Evolutionary conservation across 106 monocot species (phyloP).

Genomic region (Dendrobium officinale): DNA sequence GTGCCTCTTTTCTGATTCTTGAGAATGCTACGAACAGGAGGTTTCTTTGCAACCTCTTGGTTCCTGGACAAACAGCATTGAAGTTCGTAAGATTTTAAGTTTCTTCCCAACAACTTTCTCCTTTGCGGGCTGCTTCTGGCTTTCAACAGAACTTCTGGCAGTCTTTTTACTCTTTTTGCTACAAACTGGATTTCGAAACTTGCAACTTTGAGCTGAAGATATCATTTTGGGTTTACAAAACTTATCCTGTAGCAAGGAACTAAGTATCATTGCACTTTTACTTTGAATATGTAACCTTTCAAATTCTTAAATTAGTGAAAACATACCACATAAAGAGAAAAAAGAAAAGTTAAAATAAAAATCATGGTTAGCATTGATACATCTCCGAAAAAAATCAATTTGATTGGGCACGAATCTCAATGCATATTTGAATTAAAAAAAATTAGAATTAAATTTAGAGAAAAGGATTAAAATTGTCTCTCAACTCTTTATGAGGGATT

Average conservation of each 20-base stretch:
- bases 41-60: conserved; percentile 5
- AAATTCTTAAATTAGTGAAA: no score
- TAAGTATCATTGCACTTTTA: neutral
- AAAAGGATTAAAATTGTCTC: no score
- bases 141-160: conserved; percentile 4
- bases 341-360: no score
- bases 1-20: conserved; percentile 17
- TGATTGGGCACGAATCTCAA: no score
- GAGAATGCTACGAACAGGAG: conserved; percentile 26
- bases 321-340: no score
- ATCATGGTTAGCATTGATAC: no score
- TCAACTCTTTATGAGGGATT: no score
- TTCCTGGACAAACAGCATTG: conserved; percentile 28
- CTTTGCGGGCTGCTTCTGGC: conserved; percentile 7
- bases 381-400: no score
- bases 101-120: conserved; percentile 20
- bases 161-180: conserved; percentile 19
- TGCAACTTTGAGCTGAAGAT: neutral
- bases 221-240: conserved; percentile 12
- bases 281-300: no score
- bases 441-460: no score
- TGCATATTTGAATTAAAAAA: no score
- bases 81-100: conserved; percentile 16
- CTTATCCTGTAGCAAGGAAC: conserved; percentile 27
- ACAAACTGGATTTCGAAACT: conserved; percentile 7